A percentile compares a stretch with the other conserved stretches of the same genome.
These are phyloP conservation scores for Aurantiochytrium sp. DNA, from an alignment of 108 stramenopile species.

Conservation along the genomic window DNA sequence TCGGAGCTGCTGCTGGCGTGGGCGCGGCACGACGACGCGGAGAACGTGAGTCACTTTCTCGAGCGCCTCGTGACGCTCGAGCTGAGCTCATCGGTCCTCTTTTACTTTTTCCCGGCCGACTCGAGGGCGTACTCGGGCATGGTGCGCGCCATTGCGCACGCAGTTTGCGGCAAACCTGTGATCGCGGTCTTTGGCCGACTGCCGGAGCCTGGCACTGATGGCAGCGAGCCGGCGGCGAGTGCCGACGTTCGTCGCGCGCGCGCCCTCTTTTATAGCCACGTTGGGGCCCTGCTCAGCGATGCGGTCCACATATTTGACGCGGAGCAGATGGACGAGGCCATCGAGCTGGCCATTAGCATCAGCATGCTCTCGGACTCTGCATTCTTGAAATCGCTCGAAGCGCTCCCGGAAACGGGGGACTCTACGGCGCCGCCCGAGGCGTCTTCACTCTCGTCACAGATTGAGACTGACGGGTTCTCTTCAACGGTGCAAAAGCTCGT, in stretches of 20 bases:
- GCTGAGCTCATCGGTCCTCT: background rate
- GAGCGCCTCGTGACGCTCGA: background rate
- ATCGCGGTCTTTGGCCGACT: background rate
- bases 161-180: background rate
- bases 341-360: slow-evolving; percentile 5
- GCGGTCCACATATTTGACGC: background rate
- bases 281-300: background rate
- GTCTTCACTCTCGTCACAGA: too few species aligned
- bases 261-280: background rate
- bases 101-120: background rate
- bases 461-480: background rate
- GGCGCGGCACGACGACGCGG: background rate
- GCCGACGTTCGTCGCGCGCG: background rate
- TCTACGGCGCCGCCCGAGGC: background rate
- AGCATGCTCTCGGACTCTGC: background rate
- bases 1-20: background rate
- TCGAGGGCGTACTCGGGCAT: background rate
- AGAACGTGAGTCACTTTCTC: background rate
- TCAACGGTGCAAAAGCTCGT: background rate
- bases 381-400: background rate
- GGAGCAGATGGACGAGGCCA: background rate
- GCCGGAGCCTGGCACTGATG: background rate
- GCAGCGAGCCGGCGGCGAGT: background rate
- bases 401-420: background rate
- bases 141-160: background rate